Evolutionary conservation across 768 basidiomycete species (phyloP).

Genomic region (Boletus edulis): DNA sequence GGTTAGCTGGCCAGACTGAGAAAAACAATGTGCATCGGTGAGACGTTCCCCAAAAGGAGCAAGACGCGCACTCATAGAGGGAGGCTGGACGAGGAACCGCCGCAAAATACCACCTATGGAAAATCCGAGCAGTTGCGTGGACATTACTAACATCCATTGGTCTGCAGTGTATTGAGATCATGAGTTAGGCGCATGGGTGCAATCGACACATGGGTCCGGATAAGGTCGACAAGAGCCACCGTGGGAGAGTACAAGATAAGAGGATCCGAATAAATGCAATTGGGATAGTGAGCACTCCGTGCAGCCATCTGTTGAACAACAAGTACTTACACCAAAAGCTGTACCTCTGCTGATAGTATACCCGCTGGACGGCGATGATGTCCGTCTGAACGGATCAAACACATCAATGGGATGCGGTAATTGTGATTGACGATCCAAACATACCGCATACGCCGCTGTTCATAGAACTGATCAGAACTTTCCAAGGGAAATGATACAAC

Average conservation of each 20-base stretch:
- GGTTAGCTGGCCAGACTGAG: conserved; percentile 70
- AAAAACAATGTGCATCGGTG: conserved; percentile 29
- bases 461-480: not conserved
- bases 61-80: conserved; percentile 53
- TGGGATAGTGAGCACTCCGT: not conserved
- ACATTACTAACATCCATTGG: conserved; percentile 64
- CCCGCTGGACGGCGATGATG: conserved; percentile 69
- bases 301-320: not conserved
- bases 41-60: not conserved
- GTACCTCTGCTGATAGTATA: conserved; percentile 60
- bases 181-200: not conserved
- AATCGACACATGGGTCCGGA: not conserved
- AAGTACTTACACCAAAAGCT: conserved; percentile 44
- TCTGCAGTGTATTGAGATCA: conserved; percentile 28
- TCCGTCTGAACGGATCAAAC: conserved; percentile 43
- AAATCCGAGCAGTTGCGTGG: conserved; percentile 69
- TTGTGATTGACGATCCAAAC: not conserved
- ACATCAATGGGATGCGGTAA: not conserved
- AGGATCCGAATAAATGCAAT: not conserved
- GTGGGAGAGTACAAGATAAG: not conserved
- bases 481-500: not conserved
- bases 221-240: not conserved
- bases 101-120: conserved; percentile 57
- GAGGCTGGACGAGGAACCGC: conserved; percentile 63
- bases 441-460: conserved; percentile 47